Base-by-base conservation (phyloP, 495 filamentous ascomycete species). In the Astrothelium macrocarpum region DNA sequence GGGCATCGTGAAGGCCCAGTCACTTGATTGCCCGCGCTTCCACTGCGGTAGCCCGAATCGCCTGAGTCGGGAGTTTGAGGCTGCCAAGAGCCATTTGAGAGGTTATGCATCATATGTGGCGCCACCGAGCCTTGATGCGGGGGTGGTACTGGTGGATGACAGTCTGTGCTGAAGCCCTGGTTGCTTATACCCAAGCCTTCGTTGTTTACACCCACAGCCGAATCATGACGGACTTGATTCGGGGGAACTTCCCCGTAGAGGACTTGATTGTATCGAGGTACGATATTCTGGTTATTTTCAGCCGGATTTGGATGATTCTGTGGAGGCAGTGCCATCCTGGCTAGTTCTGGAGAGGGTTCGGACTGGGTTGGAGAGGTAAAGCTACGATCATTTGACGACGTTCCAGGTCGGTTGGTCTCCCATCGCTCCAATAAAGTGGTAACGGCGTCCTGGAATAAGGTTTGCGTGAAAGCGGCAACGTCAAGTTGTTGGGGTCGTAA, bases 81-180 rank as follows among this genome's bases (percentile, higher is more conserved):
- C 49, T 56, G 49, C 49, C 49, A 56, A n/a, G 49, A 56, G 10
- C 49, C 49, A 29, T 56, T 56, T 9, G 49, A 56, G 20, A 56
- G 49, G 25, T 56, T 56, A 28, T 20, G 49, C 23, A 29, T 25
- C 49, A 56, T 56, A 9, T 25, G 49, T 28, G 49, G 49, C 4
- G 49, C 49, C 20, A 25, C 7, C 20, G 43, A 29, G 2, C 1
- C 23, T 12, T 3, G 23, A 20, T 29, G 16, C 2, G 26, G 10
- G 49, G 45, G 5, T 20, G 45, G 11, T 16, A 18, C 49, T 56
- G 49, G 49, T n/a, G 12, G 11, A 9, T 11, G 20, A 29, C 20
- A 11, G 25, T 9, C 25, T 14, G 14, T 39, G 14, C 5, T 14
- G 34, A 39, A 39, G 34, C 5, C 14, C 14, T 5, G 49, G 9